Evolutionary conservation across 192 early-diverging fungal genomes (phyloP).

Genomic region (Coemansia sp.): DNA sequence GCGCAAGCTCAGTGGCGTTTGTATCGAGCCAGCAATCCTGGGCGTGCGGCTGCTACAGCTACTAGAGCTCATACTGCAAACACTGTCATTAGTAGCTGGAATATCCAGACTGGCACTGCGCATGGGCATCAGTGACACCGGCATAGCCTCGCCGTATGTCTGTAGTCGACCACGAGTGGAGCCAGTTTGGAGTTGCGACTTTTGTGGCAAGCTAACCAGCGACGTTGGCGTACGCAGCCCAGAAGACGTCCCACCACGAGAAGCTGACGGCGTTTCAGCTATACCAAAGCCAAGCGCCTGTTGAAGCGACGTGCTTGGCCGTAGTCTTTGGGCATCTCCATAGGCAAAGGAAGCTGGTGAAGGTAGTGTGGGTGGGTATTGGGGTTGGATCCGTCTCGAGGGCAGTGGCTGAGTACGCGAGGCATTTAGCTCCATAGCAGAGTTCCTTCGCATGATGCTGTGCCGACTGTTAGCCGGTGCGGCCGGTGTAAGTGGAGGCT

Average conservation of each 20-base stretch:
- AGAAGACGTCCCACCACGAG: neutral
- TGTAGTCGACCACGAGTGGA: constrained; percentile 4
- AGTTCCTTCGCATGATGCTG: constrained; percentile 6
- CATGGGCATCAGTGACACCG: constrained; percentile 25
- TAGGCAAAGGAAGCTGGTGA: neutral
- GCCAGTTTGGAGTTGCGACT: neutral
- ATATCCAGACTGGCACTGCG: constrained; percentile 19
- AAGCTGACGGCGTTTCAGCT: neutral
- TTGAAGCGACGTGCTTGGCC: neutral
- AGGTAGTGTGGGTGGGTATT: neutral
- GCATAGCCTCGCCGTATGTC: constrained; percentile 14
- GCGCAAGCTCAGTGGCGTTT: neutral
- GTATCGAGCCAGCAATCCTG: neutral
- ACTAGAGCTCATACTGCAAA: neutral
- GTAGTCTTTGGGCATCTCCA: neutral
- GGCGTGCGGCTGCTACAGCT: neutral
- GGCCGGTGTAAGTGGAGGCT: neutral
- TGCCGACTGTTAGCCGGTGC: neutral
- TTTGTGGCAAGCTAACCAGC: neutral
- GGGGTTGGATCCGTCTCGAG: neutral
- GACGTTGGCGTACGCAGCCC: constrained; percentile 19
- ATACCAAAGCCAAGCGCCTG: neutral
- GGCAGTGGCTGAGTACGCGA: neutral
- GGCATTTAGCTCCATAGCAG: constrained; percentile 6
- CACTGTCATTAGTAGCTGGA: neutral